Conservation (phyloP, 2,329 filamentous ascomycete species). For the Apiospora kogelbergensis region DNA sequence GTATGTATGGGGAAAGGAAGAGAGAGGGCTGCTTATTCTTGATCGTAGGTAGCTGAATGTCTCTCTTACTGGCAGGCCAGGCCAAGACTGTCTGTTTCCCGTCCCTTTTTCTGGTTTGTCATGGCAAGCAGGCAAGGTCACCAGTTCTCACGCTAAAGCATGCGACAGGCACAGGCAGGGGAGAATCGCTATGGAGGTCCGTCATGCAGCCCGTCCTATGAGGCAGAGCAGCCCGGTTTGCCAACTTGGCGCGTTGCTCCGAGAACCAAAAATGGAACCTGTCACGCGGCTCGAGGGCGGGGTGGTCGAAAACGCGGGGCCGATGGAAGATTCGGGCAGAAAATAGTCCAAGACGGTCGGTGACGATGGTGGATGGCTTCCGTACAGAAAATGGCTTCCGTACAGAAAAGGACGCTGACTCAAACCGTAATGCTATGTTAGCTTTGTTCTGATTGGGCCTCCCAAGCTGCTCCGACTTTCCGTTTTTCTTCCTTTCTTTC, state of each 20-base stretch:
- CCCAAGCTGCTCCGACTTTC: neutral
- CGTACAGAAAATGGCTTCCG: no score
- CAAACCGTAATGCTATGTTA: neutral
- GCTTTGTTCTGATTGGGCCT: neutral
- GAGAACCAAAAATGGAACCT: slow-evolving; percentile 3
- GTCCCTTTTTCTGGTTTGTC: neutral
- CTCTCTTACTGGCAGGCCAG: neutral
- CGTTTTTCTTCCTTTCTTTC: neutral
- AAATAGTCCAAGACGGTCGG: neutral
- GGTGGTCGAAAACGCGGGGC: neutral
- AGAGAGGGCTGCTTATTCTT: neutral
- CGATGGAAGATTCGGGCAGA: neutral
- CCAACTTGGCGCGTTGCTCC: slow-evolving; percentile 5
- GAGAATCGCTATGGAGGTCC: neutral
- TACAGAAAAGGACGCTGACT: neutral
- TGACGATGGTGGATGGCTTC: neutral
- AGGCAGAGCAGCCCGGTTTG: neutral
- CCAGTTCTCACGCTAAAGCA: neutral
- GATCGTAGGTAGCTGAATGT: neutral
- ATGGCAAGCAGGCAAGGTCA: neutral
- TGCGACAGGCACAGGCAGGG: neutral
- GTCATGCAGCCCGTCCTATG: neutral
- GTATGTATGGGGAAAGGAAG: neutral
- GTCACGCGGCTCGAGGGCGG: slow-evolving; percentile 3
- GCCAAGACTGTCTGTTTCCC: neutral